Evolutionary conservation across 192 early-diverging fungal genomes (phyloP).

Genomic region (Podila horticola): DNA sequence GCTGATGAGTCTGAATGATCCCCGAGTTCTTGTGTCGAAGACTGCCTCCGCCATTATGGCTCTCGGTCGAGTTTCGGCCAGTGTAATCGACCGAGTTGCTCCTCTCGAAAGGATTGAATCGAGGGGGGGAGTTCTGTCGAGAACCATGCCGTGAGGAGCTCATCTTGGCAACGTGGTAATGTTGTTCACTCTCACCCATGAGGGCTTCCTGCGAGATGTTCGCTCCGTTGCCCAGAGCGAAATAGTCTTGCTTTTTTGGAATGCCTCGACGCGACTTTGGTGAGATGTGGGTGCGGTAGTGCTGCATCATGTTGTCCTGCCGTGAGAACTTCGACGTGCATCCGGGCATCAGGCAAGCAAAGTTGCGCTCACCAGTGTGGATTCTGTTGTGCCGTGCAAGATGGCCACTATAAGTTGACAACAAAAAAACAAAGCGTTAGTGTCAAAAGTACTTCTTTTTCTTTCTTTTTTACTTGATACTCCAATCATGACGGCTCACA

Average conservation of each 20-base stretch:
- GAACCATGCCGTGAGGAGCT: slow-evolving; percentile 32
- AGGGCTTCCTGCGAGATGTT: slow-evolving; percentile 36
- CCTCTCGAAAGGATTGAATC: slow-evolving; percentile 41
- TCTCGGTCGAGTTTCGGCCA: slow-evolving; percentile 19
- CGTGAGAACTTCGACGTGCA: slow-evolving; percentile 81
- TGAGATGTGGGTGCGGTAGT: slow-evolving; percentile 84
- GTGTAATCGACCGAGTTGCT: slow-evolving; percentile 25
- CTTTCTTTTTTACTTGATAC: background rate
- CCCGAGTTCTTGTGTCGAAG: slow-evolving; percentile 41
- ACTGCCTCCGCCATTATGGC: background rate
- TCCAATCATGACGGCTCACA: background rate
- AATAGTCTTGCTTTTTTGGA: slow-evolving; percentile 26
- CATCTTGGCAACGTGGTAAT: slow-evolving; percentile 30
- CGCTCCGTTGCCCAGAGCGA: slow-evolving; percentile 12
- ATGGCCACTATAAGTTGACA: slow-evolving; percentile 67
- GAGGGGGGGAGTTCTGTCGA: slow-evolving; percentile 38
- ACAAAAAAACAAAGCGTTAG: too few relatives aligned
- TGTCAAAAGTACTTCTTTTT: too few relatives aligned
- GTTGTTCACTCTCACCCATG: slow-evolving; percentile 7
- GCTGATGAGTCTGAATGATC: slow-evolving; percentile 41
- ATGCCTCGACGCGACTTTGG: slow-evolving; percentile 67
- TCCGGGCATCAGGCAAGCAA: slow-evolving; percentile 70
- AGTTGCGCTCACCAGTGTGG: slow-evolving; percentile 88
- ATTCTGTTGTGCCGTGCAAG: slow-evolving; percentile 84
- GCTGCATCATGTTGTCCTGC: slow-evolving; percentile 91